Evolutionary conservation across 805 yeast species (phyloP), one percentile per base, ranked within the genome.

Genomic region (Candida odintsovae): DNA sequence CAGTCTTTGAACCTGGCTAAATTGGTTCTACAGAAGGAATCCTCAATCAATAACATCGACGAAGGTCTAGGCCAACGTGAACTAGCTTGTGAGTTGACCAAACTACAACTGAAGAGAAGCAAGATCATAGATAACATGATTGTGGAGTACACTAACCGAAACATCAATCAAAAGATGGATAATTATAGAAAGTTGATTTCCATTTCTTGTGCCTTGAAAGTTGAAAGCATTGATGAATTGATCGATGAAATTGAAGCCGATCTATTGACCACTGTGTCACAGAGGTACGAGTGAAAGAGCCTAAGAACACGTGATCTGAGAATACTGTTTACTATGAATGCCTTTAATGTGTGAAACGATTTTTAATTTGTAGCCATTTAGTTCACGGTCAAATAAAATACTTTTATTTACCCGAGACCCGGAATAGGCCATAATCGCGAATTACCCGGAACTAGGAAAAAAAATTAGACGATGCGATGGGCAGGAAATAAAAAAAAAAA

Each of bases 151-250:
- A 69, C 75, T 0, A 71, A 71, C 15, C 63, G 66, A 19, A 73
- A 69, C 29, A 63, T 75, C 36, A 77, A 72, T 63, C 42, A 69
- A 26, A 84, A 82, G 62, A 83, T 87, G 78, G 76, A 80, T 57
- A 89, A 88, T 61, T 85, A 92, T 69, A 75, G 95, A 52, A 80
- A 81, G 57, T 71, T 92, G 50, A 82, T 94, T 38, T 78, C 92
- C 21, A 68, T 81, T 41, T 78, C 88, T 41, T 86, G 95, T 61
- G 95, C 88, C 2, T 73, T 89, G 45, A 78, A 82, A 42, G 74
- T 82, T 19, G 95, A 87, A 49, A 94, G 86, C 50, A 83, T 92
- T 48, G 88, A 84, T 54, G 84, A 86, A 26, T 72, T 89, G 48
- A 71, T 92, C 43, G 92, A 86, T 53, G 97, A 92, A 19, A 86